Percentiles rank a stretch among this genome's conserved stretches.
Evolutionary conservation across 78 protist species (phyloP).

Genomic region (Polysphondylium violaceum): DNA sequence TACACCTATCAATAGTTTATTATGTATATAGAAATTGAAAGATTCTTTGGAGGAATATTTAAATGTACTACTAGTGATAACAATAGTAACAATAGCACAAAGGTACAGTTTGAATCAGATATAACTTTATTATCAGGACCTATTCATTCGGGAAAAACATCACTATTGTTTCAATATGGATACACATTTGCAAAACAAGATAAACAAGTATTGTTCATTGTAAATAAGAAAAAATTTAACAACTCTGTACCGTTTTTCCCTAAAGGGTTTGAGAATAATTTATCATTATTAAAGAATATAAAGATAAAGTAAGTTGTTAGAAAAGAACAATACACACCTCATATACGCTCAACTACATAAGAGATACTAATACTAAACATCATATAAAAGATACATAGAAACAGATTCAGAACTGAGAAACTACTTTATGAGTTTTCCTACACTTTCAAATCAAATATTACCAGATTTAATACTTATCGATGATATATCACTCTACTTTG

Average conservation of each 20-base stretch:
- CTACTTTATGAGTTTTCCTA: constrained; percentile 53
- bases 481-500: constrained; percentile 46
- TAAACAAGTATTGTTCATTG: constrained; percentile 20
- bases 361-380: background rate
- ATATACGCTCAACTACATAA: background rate
- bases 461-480: constrained; percentile 68
- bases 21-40: constrained; percentile 18
- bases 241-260: constrained; percentile 15
- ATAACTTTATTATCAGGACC: constrained; percentile 36
- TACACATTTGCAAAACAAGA: constrained; percentile 54
- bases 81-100: background rate
- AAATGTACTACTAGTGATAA: background rate
- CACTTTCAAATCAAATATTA: constrained; percentile 2
- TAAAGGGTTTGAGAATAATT: background rate
- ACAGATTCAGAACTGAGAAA: constrained; percentile 19
- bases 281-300: background rate
- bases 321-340: background rate
- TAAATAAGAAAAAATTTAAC: constrained; percentile 37
- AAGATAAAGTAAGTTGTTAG: background rate
- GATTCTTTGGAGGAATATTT: constrained; percentile 26
- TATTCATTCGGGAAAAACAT: constrained; percentile 11
- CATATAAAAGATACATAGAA: constrained; percentile 7
- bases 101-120: constrained; percentile 1
- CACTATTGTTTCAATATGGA: constrained; percentile 72
- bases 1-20: too few relatives aligned